Percentiles rank a stretch among this genome's conserved stretches.
These are phyloP conservation scores for Plectosphaerella plurivora DNA, from an alignment of 2,329 filamentous ascomycete species.

Conservation along the genomic window DNA sequence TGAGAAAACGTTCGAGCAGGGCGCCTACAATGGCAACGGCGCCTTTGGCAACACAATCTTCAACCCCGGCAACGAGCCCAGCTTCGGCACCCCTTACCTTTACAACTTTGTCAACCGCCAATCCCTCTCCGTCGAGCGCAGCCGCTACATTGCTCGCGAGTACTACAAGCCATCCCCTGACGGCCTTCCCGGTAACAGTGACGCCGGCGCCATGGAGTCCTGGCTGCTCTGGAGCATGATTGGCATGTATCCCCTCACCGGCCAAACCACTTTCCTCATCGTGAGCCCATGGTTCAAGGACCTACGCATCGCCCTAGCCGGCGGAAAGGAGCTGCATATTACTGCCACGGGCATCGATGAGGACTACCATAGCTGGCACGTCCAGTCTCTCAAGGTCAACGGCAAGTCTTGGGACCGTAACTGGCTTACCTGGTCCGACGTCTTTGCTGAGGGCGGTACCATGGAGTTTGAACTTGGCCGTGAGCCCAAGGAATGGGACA, in stretches of 20 bases:
- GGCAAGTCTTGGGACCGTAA: slow-evolving; percentile 56
- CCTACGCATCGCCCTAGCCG: slow-evolving; percentile 54
- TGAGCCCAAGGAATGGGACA: slow-evolving; percentile 50
- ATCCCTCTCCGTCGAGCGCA: slow-evolving; percentile 54
- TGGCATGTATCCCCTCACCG: slow-evolving; percentile 63
- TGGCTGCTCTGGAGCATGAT: slow-evolving; percentile 68
- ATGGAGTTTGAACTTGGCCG: slow-evolving; percentile 61
- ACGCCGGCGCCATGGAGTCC: slow-evolving; percentile 69
- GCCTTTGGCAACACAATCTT: slow-evolving; percentile 54
- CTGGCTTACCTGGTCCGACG: slow-evolving; percentile 63
- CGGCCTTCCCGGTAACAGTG: slow-evolving; percentile 66
- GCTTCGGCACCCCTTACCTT: slow-evolving; percentile 63
- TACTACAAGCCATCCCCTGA: slow-evolving; percentile 51
- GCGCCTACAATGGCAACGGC: slow-evolving; percentile 33
- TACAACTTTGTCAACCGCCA: slow-evolving; percentile 65
- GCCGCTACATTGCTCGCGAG: slow-evolving; percentile 52
- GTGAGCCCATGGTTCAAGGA: slow-evolving; percentile 59
- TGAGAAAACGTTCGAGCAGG: slow-evolving; percentile 55
- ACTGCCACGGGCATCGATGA: slow-evolving; percentile 45
- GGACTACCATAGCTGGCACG: slow-evolving; percentile 43
- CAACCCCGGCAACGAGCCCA: slow-evolving; percentile 64
- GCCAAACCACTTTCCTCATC: slow-evolving; percentile 64
- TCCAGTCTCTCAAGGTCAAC: slow-evolving; percentile 64
- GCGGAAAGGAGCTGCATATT: slow-evolving; percentile 48
- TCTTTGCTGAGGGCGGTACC: slow-evolving; percentile 60